These are phyloP conservation scores for Murraya paniculata DNA, from an alignment of 345 rosid genomes.

Conservation along the genomic window DNA sequence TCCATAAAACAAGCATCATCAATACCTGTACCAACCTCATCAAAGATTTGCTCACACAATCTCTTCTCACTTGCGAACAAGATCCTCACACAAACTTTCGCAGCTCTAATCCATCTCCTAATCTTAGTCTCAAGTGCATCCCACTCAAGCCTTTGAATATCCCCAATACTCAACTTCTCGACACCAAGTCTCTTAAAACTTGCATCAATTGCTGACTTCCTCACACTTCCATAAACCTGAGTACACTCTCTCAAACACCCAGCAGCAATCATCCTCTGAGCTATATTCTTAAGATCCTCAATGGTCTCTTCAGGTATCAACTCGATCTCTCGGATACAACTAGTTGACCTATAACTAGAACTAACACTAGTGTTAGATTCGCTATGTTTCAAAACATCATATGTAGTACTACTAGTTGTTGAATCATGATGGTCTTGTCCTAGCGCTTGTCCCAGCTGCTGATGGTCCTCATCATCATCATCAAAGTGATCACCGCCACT, in stretches of 20 bases:
- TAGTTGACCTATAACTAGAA: slow-evolving; percentile 62
- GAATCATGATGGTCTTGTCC: background rate
- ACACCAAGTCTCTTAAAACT: slow-evolving; percentile 67
- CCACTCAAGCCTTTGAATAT: slow-evolving; percentile 88
- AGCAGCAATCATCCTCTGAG: slow-evolving; percentile 72
- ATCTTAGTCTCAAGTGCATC: slow-evolving; percentile 78
- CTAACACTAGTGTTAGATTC: background rate
- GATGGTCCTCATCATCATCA: background rate
- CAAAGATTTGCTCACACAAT: slow-evolving; percentile 80
- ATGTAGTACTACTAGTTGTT: background rate
- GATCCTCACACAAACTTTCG: slow-evolving; percentile 68
- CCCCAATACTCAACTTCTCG: slow-evolving; percentile 92
- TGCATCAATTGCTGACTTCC: slow-evolving; percentile 81
- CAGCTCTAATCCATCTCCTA: slow-evolving; percentile 87
- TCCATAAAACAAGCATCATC: slow-evolving; percentile 85
- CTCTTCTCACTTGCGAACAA: slow-evolving; percentile 83
- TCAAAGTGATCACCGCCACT: background rate
- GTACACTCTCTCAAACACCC: slow-evolving; percentile 84
- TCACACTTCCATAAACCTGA: slow-evolving; percentile 84
- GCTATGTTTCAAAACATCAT: slow-evolving; percentile 3
- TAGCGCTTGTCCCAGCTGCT: background rate
- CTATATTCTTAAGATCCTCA: slow-evolving; percentile 63
- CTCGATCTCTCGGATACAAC: slow-evolving; percentile 86
- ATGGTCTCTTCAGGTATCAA: slow-evolving; percentile 73
- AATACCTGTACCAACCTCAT: slow-evolving; percentile 57